phyloP scores from a whole-genome alignment of 257 asterid genomes.

The Knoxia roxburghii region DNA sequence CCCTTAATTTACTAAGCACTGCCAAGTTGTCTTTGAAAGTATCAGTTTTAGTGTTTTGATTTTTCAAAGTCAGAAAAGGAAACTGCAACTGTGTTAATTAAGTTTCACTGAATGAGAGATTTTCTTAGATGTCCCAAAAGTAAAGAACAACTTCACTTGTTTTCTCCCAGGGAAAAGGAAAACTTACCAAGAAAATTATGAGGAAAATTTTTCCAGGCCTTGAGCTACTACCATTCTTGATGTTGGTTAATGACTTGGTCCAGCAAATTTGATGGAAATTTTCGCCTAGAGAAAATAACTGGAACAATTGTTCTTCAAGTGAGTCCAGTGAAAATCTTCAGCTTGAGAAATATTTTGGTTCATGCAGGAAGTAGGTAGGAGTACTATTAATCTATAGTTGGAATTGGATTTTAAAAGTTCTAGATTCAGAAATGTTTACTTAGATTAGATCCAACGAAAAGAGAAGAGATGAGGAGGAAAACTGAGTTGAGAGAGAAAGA shows the following conservation, averaged over 20 bases:
- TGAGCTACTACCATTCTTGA: background rate
- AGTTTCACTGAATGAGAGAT: background rate
- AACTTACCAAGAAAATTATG: background rate
- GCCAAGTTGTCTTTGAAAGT: background rate
- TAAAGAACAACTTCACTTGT: no score
- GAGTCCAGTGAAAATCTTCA: background rate
- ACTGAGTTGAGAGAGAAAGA: background rate
- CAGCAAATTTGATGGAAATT: background rate
- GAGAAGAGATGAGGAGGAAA: background rate
- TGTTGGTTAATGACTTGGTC: background rate
- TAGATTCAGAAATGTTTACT: background rate
- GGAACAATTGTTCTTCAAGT: background rate
- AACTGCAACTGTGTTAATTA: background rate
- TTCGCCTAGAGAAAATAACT: background rate
- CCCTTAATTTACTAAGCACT: background rate
- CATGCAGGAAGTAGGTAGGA: background rate
- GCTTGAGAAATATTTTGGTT: background rate
- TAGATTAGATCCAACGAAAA: background rate
- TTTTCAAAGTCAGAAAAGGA: background rate
- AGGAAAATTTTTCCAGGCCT: background rate
- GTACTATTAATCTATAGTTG: background rate
- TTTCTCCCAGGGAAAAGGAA: background rate
- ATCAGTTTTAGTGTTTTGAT: background rate
- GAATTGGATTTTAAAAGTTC: background rate
- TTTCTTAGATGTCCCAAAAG: background rate